Base-by-base conservation (phyloP, 768 basidiomycete genomes). In the Dendrothele bispora region DNA sequence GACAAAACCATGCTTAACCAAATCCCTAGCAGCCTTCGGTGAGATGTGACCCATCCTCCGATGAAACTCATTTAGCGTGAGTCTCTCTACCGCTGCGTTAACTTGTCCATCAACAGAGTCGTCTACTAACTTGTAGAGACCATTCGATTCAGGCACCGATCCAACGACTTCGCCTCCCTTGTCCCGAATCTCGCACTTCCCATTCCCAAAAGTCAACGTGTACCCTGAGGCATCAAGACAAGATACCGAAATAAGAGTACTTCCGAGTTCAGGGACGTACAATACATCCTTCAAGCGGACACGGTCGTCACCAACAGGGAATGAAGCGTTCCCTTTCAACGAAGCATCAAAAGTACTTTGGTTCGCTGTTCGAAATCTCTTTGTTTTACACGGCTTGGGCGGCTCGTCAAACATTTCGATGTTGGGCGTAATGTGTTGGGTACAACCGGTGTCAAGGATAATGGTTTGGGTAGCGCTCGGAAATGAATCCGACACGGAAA, bases 41-140 rank as follows among this genome's bases (percentile, higher is more conserved):
- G 42, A 43, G 15, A 43, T 43, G 21, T 27, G 42, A 15, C 42
- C 42, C 42, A 43, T 43, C 18, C 28, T 26, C n/a, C 42, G 14
- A 20, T 43, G 42, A 4, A 43, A 29, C 6, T 43, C 28, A n/a
- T 43, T 15, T 7, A 43, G 17, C 22, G 28, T 43, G 6, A 43
- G 10, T 32, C 17, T 28, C 28, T 43, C 42, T 4, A 43, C 42
- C 10, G 29, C 41, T 7, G 12, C 24, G n/a, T 27, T 26, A 30
- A 21, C 42, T 14, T 43, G n/a, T 20, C 18, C 42, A 20, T 8
- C n/a, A 40, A 4, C 12, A 10, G 17, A 8, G n/a, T n/a, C 7
- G 7, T 30, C 21, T 6, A 32, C 28, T n/a, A 43, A 11, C 10
- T 21, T 26, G 21, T 43, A 43, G 20, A 43, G 26, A 7, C 42